Conservation (phyloP, 257 asterid genomes). For the Nicotiana tabacum region DNA sequence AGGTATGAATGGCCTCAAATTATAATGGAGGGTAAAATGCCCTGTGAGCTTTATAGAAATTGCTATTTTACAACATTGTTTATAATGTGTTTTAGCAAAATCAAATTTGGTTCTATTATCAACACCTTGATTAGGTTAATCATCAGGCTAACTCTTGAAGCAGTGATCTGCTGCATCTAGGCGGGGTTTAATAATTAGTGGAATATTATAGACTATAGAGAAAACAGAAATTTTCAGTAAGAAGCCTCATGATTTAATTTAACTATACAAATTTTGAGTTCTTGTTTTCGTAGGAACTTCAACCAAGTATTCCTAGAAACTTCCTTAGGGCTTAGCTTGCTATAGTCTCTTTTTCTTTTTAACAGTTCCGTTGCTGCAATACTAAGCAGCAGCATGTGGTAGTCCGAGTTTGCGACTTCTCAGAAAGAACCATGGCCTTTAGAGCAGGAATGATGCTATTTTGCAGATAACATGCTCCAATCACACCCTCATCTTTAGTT, state of each 20-base stretch:
- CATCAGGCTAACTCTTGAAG: conserved; percentile 4
- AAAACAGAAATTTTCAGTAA: not conserved
- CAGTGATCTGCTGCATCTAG: not conserved
- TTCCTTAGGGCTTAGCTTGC: not conserved
- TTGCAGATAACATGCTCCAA: not conserved
- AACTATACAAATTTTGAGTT: not conserved
- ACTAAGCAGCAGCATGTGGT: not conserved
- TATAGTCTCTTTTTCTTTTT: not conserved
- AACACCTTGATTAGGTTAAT: not conserved
- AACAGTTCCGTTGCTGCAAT: not conserved
- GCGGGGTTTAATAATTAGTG: not conserved
- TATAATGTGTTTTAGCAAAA: not conserved
- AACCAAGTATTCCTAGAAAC: not conserved
- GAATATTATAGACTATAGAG: not conserved
- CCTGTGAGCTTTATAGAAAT: not conserved
- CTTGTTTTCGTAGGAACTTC: conserved; percentile 2
- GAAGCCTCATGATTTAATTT: conserved; percentile 6
- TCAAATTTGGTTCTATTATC: not conserved
- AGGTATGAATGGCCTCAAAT: not conserved
- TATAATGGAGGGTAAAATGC: not conserved
- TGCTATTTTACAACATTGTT: not conserved
- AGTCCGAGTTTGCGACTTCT: not conserved
- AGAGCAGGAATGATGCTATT: not conserved
- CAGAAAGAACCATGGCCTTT: not conserved
- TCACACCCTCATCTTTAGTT: not conserved